These are phyloP conservation scores for Alternaria rosae DNA, from an alignment of 2,329 filamentous ascomycete species.

Conservation along the genomic window DNA sequence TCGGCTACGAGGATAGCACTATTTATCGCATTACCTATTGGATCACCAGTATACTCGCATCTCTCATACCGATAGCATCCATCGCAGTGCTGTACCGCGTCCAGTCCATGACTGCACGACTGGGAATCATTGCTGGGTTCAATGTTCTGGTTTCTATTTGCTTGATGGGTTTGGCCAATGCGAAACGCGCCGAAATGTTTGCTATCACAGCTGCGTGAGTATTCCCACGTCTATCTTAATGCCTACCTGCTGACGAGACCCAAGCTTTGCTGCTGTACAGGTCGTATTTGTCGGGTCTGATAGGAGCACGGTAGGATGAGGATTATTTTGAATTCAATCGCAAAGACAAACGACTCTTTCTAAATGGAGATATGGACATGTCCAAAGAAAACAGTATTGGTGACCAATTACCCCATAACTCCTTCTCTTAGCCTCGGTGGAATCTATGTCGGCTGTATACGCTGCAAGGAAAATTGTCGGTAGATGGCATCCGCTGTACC, in stretches of 20 bases:
- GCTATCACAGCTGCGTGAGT: slow-evolving; percentile 8
- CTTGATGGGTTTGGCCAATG: background rate
- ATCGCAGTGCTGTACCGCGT: background rate
- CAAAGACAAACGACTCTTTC: background rate
- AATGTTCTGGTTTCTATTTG: background rate
- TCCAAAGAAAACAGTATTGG: background rate
- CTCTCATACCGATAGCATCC: slow-evolving; percentile 1
- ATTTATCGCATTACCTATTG: background rate
- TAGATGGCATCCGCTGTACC: background rate
- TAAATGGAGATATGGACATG: background rate
- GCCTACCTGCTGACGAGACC: background rate
- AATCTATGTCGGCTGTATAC: background rate
- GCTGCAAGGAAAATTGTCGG: no score
- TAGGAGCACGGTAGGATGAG: background rate
- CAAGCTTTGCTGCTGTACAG: slow-evolving; percentile 2
- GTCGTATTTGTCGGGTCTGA: slow-evolving; percentile 5
- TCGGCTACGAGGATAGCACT: background rate
- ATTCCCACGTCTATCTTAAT: accelerated
- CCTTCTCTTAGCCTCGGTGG: background rate
- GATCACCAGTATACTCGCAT: slow-evolving; percentile 1
- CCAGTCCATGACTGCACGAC: background rate
- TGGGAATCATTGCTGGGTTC: background rate
- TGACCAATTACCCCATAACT: background rate
- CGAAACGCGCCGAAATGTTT: background rate
- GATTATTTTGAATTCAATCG: background rate